Evolutionary conservation across 1,284 basidiomycete species (phyloP).

Genomic region (Xerocomus minutiporus): DNA sequence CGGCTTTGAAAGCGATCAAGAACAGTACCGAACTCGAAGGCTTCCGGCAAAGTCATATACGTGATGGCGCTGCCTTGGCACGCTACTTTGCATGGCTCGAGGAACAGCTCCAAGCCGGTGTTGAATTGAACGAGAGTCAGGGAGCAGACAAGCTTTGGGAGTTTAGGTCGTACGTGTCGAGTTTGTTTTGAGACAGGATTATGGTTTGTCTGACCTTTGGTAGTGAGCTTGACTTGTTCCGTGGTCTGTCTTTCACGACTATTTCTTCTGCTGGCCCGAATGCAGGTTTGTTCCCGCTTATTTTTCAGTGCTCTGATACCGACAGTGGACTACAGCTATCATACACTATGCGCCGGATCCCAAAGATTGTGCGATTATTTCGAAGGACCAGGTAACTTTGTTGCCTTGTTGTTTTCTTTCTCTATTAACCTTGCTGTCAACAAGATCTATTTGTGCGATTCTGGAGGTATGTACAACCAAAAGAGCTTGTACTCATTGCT

Average conservation of each 20-base stretch:
- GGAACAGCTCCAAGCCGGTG: conserved; percentile 65
- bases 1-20: conserved; percentile 87
- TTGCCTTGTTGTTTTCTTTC: not conserved
- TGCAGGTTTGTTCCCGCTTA: conserved; percentile 53
- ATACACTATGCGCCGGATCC: conserved; percentile 90
- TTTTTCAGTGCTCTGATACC: not conserved
- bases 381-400: conserved; percentile 59
- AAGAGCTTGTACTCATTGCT: not conserved
- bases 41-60: conserved; percentile 84
- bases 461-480: conserved; percentile 58
- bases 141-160: conserved; percentile 77
- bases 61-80: conserved; percentile 85
- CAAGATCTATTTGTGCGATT: conserved; percentile 92
- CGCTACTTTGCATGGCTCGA: conserved; percentile 96
- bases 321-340: conserved; percentile 54
- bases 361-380: conserved; percentile 70
- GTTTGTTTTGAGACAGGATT: not conserved
- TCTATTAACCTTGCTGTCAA: conserved; percentile 3
- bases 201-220: conserved; percentile 8
- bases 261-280: conserved; percentile 91
- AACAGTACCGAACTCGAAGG: conserved; percentile 85
- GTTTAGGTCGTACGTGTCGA: conserved; percentile 66
- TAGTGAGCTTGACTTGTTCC: conserved; percentile 73
- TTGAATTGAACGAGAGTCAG: conserved; percentile 75
- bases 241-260: conserved; percentile 87